Percentiles rank a stretch among this genome's conserved stretches.
phyloP scores from a whole-genome alignment of 176 grass and related monocot species.

The Zoysia japonica region DNA sequence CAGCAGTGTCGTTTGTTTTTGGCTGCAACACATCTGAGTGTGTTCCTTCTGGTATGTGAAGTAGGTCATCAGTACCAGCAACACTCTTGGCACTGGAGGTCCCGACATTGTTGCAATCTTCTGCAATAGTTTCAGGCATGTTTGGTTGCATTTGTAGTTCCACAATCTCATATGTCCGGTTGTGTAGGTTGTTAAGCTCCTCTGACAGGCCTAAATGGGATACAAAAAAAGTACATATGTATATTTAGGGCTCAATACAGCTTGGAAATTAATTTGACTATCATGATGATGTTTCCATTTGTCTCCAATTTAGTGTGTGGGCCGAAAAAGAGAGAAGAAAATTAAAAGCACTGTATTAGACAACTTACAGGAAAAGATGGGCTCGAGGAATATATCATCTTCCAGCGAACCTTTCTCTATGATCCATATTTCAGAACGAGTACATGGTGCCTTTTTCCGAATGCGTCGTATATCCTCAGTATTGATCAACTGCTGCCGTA shows the following conservation, averaged over 20 bases:
- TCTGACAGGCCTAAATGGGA: constrained; percentile 60
- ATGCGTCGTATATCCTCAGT: constrained; percentile 92
- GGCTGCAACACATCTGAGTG: constrained; percentile 14
- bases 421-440: constrained; percentile 96
- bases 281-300: no score
- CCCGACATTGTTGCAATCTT: constrained; percentile 20
- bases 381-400: constrained; percentile 84
- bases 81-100: constrained; percentile 32
- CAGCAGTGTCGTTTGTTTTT: constrained; percentile 17
- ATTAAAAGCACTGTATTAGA: constrained; percentile 18
- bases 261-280: no score
- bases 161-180: constrained; percentile 48
- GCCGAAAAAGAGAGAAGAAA: constrained; percentile 19
- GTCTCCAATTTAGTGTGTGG: no score
- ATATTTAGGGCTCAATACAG: neutral
- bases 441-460: constrained; percentile 97
- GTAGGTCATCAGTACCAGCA: constrained; percentile 34
- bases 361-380: constrained; percentile 64
- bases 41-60: constrained; percentile 31
- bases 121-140: constrained; percentile 36
- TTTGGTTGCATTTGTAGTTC: constrained; percentile 27
- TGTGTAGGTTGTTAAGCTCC: constrained; percentile 58
- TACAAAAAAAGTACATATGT: constrained; percentile 24
- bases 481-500: constrained; percentile 94
- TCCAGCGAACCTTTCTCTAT: constrained; percentile 91